Conservation (phyloP, 1,284 basidiomycete genomes). For the Takashimella koratensis region DNA sequence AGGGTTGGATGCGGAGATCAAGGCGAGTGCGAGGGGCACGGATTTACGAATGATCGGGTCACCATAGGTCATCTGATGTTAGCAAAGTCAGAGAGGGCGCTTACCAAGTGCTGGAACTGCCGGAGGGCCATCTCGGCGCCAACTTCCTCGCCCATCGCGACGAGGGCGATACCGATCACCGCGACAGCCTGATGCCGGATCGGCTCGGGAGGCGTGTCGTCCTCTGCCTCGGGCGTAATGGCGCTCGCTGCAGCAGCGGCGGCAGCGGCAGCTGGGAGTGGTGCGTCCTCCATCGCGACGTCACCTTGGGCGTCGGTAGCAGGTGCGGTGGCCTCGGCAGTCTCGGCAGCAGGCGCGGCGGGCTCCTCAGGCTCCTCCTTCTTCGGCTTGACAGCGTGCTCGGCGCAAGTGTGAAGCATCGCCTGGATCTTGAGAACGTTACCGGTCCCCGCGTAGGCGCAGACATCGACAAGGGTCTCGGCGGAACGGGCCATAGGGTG, state of each 20-base stretch:
- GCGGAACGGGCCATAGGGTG: conserved; percentile 89
- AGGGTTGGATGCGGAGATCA: conserved; percentile 93
- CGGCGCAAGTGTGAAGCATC: conserved; percentile 90
- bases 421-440: conserved; percentile 92
- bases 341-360: conserved; percentile 4
- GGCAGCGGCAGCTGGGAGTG: conserved; percentile 10
- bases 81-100: conserved; percentile 28
- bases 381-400: conserved; percentile 66
- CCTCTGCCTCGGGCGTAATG: conserved; percentile 44
- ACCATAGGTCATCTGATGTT: conserved; percentile 89
- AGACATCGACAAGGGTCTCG: conserved; percentile 88
- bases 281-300: conserved; percentile 8
- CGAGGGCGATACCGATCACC: conserved; percentile 87
- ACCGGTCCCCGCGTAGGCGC: conserved; percentile 91
- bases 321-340: conserved; percentile 11
- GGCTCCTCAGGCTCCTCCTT: conserved; percentile 26
- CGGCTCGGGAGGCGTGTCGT: conserved; percentile 58
- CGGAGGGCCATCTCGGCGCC: conserved; percentile 94
- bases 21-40: conserved; percentile 92
- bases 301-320: conserved; percentile 6
- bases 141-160: conserved; percentile 98
- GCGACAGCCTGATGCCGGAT: conserved; percentile 92
- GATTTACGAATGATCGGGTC: conserved; percentile 88
- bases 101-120: conserved; percentile 88
- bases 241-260: conserved; percentile 10